Evolutionary conservation across 495 filamentous ascomycete species (phyloP).

Genomic region (Talaromyces proteolyticus): DNA sequence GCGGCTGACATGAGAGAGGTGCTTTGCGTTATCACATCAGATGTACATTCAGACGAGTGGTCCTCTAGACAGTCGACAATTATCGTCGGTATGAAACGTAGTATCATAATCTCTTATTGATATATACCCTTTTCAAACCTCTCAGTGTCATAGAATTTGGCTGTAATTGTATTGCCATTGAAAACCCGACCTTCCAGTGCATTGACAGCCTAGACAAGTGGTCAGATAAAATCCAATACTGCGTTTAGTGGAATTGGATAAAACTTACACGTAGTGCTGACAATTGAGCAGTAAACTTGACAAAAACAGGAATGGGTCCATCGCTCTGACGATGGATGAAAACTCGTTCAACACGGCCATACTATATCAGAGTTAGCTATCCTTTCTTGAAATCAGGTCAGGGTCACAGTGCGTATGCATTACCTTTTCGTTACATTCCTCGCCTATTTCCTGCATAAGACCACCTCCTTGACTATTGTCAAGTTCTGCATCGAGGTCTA

Average conservation of each 20-base stretch:
- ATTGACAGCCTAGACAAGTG: constrained; percentile 65
- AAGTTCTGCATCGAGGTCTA: constrained; percentile 67
- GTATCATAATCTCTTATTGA: constrained; percentile 16
- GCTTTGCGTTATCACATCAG: too few species aligned
- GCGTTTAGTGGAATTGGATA: not conserved
- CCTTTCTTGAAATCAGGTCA: not conserved
- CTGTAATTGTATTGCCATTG: constrained; percentile 74
- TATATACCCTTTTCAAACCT: constrained; percentile 75
- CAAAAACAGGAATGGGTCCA: constrained; percentile 65
- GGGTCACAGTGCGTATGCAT: not conserved
- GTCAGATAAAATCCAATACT: not conserved
- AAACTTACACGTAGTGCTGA: constrained; percentile 71
- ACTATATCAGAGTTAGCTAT: constrained; percentile 33
- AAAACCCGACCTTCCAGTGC: constrained; percentile 78
- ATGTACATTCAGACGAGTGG: too few species aligned
- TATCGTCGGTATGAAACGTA: too few species aligned
- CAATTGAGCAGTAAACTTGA: constrained; percentile 79
- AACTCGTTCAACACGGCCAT: constrained; percentile 81
- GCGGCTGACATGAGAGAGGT: too few species aligned
- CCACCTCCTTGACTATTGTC: constrained; percentile 52
- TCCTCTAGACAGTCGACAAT: too few species aligned
- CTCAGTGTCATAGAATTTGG: constrained; percentile 72
- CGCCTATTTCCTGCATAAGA: constrained; percentile 88
- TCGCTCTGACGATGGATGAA: constrained; percentile 56
- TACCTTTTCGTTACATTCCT: constrained; percentile 79